These are phyloP conservation scores for Paramecium octaurelia DNA, from an alignment of 73 alveolate genomes.

Conservation along the genomic window DNA sequence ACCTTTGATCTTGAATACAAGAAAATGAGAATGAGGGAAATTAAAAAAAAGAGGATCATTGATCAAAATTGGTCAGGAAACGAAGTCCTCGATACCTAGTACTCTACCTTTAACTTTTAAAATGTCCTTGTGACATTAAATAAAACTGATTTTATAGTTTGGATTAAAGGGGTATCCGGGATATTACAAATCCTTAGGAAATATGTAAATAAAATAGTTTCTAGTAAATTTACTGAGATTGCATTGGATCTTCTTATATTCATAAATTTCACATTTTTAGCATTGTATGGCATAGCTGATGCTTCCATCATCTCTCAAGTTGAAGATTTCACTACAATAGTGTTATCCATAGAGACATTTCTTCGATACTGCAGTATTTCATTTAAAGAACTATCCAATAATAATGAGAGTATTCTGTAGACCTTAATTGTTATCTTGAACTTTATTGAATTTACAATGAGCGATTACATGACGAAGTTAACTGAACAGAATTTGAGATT, in stretches of 20 bases:
- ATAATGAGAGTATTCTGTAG: neutral
- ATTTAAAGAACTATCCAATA: neutral
- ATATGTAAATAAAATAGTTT: neutral
- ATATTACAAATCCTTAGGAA: neutral
- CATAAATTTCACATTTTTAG: neutral
- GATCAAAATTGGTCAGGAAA: constrained; percentile 15
- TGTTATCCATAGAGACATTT: neutral
- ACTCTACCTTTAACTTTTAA: neutral
- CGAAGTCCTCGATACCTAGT: neutral
- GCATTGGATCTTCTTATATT: neutral
- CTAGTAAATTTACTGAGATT: neutral
- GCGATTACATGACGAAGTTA: neutral
- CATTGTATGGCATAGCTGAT: neutral
- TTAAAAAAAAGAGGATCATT: neutral
- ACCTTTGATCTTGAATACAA: neutral
- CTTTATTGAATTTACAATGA: neutral
- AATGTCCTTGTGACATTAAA: neutral
- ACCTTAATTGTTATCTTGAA: neutral
- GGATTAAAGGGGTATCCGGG: neutral
- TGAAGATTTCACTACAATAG: neutral
- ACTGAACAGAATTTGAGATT: neutral
- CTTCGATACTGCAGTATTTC: neutral
- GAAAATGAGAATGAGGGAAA: neutral
- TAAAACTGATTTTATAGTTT: neutral
- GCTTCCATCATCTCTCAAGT: neutral